Percentiles rank a stretch among this genome's conserved stretches.
Evolutionary conservation across 805 yeast genomes (phyloP).

Genomic region (Lachancea meyersii): DNA sequence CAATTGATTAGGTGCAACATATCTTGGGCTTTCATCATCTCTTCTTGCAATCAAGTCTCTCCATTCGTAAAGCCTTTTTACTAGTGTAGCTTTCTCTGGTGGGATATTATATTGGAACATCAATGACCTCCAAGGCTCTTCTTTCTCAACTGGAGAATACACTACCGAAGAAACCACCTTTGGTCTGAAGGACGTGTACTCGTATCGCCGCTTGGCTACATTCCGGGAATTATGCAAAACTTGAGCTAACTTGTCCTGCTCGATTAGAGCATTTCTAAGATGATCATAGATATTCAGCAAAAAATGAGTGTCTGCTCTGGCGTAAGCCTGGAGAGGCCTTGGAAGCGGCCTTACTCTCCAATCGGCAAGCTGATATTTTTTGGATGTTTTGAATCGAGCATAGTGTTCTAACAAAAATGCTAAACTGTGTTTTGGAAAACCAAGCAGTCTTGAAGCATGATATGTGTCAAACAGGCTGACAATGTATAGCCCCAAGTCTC

Average conservation of each 20-base stretch:
- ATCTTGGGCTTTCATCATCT: slow-evolving; percentile 80
- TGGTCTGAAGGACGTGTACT: slow-evolving; percentile 63
- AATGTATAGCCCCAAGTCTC: slow-evolving; percentile 87
- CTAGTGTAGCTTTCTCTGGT: slow-evolving; percentile 44
- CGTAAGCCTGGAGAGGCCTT: slow-evolving; percentile 71
- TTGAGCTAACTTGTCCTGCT: slow-evolving; percentile 43
- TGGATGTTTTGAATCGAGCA: slow-evolving; percentile 82
- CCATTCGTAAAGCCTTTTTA: slow-evolving; percentile 68
- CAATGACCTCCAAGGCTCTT: slow-evolving; percentile 62
- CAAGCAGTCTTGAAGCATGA: slow-evolving; percentile 78
- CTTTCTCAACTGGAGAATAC: slow-evolving; percentile 46
- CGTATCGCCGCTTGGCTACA: slow-evolving; percentile 77
- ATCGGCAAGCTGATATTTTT: slow-evolving; percentile 92
- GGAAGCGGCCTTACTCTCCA: slow-evolving; percentile 90
- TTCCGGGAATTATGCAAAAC: slow-evolving; percentile 71
- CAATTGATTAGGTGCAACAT: slow-evolving; percentile 74
- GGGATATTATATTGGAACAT: slow-evolving; percentile 63
- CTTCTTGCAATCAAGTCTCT: slow-evolving; percentile 70
- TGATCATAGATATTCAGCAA: slow-evolving; percentile 72
- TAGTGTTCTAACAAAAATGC: slow-evolving; percentile 76
- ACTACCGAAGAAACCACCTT: slow-evolving; percentile 30
- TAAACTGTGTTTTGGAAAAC: slow-evolving; percentile 73
- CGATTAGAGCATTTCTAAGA: slow-evolving; percentile 56
- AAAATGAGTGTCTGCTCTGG: slow-evolving; percentile 93
- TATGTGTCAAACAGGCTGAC: slow-evolving; percentile 90